Conservation (phyloP, 2,329 filamentous ascomycete species). For the Lachnellula suecica region DNA sequence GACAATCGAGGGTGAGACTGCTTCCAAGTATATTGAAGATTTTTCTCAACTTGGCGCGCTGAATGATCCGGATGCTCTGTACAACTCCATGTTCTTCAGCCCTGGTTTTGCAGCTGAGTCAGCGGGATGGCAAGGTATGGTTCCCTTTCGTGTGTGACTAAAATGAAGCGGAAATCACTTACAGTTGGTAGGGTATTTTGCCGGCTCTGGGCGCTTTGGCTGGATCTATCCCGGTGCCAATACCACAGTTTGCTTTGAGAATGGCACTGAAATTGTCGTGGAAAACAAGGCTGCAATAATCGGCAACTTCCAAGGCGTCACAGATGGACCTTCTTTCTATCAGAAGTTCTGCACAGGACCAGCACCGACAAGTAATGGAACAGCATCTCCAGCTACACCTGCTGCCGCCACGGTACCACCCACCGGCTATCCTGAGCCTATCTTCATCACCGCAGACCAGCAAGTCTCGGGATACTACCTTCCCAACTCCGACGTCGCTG, state of each 20-base stretch:
- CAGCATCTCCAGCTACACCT: slow-evolving; percentile 1
- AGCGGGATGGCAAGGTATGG: slow-evolving; percentile 16
- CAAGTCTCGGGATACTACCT: slow-evolving; percentile 19
- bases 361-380: neutral
- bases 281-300: slow-evolving; percentile 34
- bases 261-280: slow-evolving; percentile 33
- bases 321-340: slow-evolving; percentile 17
- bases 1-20: slow-evolving; percentile 53
- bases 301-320: slow-evolving; percentile 26
- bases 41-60: slow-evolving; percentile 35
- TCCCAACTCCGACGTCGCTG: slow-evolving; percentile 12
- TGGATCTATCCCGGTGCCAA: slow-evolving; percentile 36
- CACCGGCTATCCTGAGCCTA: slow-evolving; percentile 15
- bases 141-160: neutral
- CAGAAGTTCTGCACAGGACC: slow-evolving; percentile 13
- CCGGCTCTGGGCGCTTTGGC: slow-evolving; percentile 23
- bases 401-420: neutral
- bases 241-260: slow-evolving; percentile 36
- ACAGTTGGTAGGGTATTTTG: slow-evolving; percentile 30
- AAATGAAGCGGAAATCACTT: neutral
- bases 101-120: slow-evolving; percentile 8
- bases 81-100: slow-evolving; percentile 37
- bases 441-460: slow-evolving; percentile 10
- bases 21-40: slow-evolving; percentile 44
- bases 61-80: slow-evolving; percentile 37